Conservation (phyloP, 106 monocot species). For the Posidonia australis region DNA sequence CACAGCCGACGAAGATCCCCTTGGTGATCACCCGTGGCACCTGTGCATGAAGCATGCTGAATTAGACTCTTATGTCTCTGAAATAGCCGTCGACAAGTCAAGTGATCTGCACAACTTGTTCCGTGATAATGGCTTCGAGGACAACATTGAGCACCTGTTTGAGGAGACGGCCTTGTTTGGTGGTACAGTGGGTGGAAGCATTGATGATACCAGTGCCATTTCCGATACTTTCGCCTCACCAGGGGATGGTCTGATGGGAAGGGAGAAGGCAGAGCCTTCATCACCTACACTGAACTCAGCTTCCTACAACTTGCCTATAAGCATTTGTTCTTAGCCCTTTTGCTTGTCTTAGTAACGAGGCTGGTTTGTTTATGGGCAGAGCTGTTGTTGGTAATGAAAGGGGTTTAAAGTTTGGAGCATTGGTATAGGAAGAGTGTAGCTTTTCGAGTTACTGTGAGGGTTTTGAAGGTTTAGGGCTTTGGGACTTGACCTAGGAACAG, state of each 20-base stretch:
- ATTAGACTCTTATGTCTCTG: slow-evolving; percentile 5
- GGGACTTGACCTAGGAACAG: too few relatives aligned
- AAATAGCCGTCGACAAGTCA: background rate
- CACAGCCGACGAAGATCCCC: background rate
- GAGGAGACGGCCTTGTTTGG: slow-evolving; percentile 9
- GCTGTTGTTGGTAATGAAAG: too few relatives aligned
- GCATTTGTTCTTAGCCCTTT: background rate
- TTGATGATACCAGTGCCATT: too few relatives aligned
- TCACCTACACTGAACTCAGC: background rate
- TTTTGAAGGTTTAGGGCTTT: too few relatives aligned
- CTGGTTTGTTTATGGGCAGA: too few relatives aligned
- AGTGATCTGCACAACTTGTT: slow-evolving; percentile 23
- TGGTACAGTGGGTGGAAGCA: background rate
- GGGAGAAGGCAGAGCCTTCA: background rate
- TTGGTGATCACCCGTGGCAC: slow-evolving; percentile 23
- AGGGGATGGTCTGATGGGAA: background rate
- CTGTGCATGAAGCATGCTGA: slow-evolving; percentile 22
- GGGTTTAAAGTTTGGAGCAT: too few relatives aligned
- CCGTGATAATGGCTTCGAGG: slow-evolving; percentile 26
- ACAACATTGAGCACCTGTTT: slow-evolving; percentile 38
- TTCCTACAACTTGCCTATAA: background rate
- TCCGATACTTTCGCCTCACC: too few relatives aligned
- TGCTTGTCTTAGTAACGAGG: too few relatives aligned
- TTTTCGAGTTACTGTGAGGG: too few relatives aligned
- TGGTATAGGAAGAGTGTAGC: too few relatives aligned